Percentiles rank a stretch among this genome's conserved stretches.
phyloP scores from a whole-genome alignment of 73 alveolate species.

The Blepharisma japonicum region DNA sequence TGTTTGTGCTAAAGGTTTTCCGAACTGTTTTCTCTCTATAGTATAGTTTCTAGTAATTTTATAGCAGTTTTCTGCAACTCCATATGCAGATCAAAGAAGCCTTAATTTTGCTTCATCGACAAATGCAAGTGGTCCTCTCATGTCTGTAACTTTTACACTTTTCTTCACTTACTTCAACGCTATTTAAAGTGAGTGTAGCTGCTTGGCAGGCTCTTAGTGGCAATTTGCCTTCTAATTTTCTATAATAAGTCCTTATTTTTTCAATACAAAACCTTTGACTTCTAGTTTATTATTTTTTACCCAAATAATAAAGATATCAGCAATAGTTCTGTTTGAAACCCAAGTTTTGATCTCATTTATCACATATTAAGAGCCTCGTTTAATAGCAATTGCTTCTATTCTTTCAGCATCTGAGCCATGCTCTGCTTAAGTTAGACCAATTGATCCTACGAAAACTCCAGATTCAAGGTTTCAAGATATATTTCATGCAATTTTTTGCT shows the following conservation, averaged over 20 bases:
- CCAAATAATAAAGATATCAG: conserved; percentile 86
- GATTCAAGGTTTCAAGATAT: conserved; percentile 64
- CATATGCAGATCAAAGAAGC: conserved; percentile 87
- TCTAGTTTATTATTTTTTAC: conserved; percentile 68
- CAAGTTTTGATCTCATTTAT: conserved; percentile 85
- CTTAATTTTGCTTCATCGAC: conserved; percentile 83
- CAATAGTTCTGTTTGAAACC: conserved; percentile 88
- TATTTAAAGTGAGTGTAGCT: conserved; percentile 74
- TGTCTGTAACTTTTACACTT: conserved; percentile 55
- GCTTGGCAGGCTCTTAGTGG: conserved; percentile 82
- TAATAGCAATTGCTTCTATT: conserved; percentile 66
- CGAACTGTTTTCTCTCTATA: conserved; percentile 65
- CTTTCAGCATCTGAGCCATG: conserved; percentile 87
- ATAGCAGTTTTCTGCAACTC: conserved; percentile 91
- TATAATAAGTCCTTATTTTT: conserved; percentile 74
- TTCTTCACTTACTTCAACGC: conserved; percentile 68
- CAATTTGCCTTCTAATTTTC: conserved; percentile 80
- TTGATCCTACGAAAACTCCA: conserved; percentile 77
- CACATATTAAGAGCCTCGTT: conserved; percentile 64
- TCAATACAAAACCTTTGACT: conserved; percentile 78
- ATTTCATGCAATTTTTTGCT: conserved; percentile 51
- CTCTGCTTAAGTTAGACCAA: conserved; percentile 91
- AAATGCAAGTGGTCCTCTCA: conserved; percentile 90
- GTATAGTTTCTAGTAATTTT: conserved; percentile 66
- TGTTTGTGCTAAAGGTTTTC: conserved; percentile 64